Base-by-base conservation (phyloP, 768 basidiomycete species). In the Lactarius vividus region DNA sequence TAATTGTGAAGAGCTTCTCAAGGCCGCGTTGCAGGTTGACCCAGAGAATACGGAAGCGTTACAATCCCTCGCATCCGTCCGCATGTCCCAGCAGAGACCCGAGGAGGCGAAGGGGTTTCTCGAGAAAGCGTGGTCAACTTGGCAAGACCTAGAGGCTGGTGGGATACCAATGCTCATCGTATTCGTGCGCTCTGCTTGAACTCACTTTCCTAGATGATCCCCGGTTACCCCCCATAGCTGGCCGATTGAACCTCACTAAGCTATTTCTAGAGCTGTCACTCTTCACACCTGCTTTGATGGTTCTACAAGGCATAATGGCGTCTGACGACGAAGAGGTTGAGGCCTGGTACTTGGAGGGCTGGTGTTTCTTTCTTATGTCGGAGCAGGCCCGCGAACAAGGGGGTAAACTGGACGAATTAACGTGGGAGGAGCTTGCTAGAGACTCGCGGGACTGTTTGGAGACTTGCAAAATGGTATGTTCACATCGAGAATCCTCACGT, bases 281-380 rank as follows among this genome's bases (percentile, higher is more conserved):
- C 4, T 91, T 85, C 73, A 79, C 86, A 0, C 85, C 87, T 29
- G 94, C 94, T 1, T 77, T 96, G 6, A 75, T 88, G 13, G 86
- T 95, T 16, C 76, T 96, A 31, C 85, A 91, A 53, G 91, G 89
- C 15, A 82, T 95, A 11, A 87, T 95, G 76, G 83, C 88, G 11
- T 77, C 87, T 0, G 93, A 96, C 74, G 91, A 94, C 69, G 83
- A 92, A 72, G 89, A 92, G 61, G 88, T 94, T 15, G 94, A 96
- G 71, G 94, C 88, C 1, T 96, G 94, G 88, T 96, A 96, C 73
- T 84, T 96, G 33, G 94, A 96, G 76, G 94, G 94, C 61, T 97
- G 94, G 94, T 89, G 91, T 69, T 94, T 92, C 81, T 93, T 87
- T 79, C 78, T 96, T 55, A 87, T 91, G 84, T 84, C 86, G 0